Evolutionary conservation across 2,329 filamentous ascomycete genomes (phyloP), one percentile per base, ranked within the genome.

Genomic region (Ophiobolus disseminans): DNA sequence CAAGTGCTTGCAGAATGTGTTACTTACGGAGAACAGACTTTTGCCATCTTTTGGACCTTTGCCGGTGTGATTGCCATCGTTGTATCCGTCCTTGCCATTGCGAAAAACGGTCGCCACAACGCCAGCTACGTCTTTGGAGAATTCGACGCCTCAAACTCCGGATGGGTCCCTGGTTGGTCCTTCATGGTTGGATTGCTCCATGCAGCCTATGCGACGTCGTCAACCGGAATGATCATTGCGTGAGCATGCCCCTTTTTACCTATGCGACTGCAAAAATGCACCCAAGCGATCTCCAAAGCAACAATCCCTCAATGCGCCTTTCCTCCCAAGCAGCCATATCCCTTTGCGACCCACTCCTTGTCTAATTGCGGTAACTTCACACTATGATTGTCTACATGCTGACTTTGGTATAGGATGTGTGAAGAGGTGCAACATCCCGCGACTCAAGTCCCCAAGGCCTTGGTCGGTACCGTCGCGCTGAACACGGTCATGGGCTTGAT

Each of bases 161-260:
- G 87, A 48, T 91, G 88, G 87, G 75, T 79, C 3, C 76, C 80
- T 32, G 87, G 87, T 63, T 90, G 87, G 87, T 86, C 86, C 3
- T 90, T 89, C 75, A 85, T 82, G 66, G 84, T 90, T 50, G 87
- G 87, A 66, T 79, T 90, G 21, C 77, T 90, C 16, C 87, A 89
- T 62, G 87, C 85, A 40, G 87, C 84, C 53, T 90, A 90, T 64
- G 86, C 86, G 36, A 89, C 87, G 11, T 90, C 87, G 3, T 88
- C 86, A 13, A 90, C 87, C 0, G 88, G 88, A 73, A 91, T 91
- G 88, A 87, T 91, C 50, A 87, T 90, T 68, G 88, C 85, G 84
- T 87, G 75, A 79, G 84, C 63, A 55, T 58, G 52, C 67, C 62
- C 57, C 50, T 57, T 53, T 55, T 41, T 78, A 39, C 52, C 68